Percentiles rank a stretch among this genome's conserved stretches.
phyloP scores from a whole-genome alignment of 306 rosid genomes.

The Coriaria nepalensis region DNA sequence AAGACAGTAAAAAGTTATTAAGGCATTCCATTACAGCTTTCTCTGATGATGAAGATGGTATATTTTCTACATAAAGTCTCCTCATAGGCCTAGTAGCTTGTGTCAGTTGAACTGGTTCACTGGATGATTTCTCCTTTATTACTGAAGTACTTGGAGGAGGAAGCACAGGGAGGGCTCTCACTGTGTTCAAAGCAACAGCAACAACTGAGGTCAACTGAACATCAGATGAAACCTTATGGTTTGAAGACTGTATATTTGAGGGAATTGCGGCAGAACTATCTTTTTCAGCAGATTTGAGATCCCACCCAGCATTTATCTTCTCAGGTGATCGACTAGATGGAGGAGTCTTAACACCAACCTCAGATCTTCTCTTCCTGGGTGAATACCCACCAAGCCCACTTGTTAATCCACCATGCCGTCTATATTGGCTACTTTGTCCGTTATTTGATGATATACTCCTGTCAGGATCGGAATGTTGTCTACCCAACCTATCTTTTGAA shows the following conservation, averaged over 20 bases:
- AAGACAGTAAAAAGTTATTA: slow-evolving; percentile 50
- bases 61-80: slow-evolving; percentile 80
- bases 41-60: slow-evolving; percentile 72
- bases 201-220: slow-evolving; percentile 27
- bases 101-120: slow-evolving; percentile 74
- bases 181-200: slow-evolving; percentile 28
- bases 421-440: slow-evolving; percentile 53
- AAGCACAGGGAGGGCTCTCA: slow-evolving; percentile 25
- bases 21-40: slow-evolving; percentile 60
- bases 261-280: slow-evolving; percentile 32
- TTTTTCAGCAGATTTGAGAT: slow-evolving; percentile 41
- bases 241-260: slow-evolving; percentile 37
- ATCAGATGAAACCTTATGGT: slow-evolving; percentile 24
- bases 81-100: slow-evolving; percentile 92
- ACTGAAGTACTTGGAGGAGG: slow-evolving; percentile 24
- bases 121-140: slow-evolving; percentile 34
- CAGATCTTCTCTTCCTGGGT: slow-evolving; percentile 82
- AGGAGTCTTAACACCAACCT: slow-evolving; percentile 68
- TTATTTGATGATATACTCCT: slow-evolving; percentile 42
- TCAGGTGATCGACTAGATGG: slow-evolving; percentile 51
- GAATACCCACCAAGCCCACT: slow-evolving; percentile 98
- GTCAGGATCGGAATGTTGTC: slow-evolving; percentile 38
- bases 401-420: slow-evolving; percentile 33
- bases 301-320: slow-evolving; percentile 80
- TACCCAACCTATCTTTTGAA: slow-evolving; percentile 39